These are phyloP conservation scores for Erysimum cheiranthoides DNA, from an alignment of 345 rosid species.

Conservation along the genomic window DNA sequence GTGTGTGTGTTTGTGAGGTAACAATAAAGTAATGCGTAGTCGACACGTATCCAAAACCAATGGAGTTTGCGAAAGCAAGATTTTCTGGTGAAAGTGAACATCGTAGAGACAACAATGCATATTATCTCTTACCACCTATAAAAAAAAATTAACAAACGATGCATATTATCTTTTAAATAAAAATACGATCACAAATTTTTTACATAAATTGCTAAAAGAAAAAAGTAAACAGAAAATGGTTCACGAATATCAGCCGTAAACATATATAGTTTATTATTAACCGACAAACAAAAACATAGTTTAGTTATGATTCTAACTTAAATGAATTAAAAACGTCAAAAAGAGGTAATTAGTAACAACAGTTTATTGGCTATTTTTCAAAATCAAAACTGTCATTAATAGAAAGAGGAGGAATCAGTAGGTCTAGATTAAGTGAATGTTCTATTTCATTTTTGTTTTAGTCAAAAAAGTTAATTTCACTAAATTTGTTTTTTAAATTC, in stretches of 20 bases:
- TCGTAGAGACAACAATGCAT: slow-evolving; percentile 3
- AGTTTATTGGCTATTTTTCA: slow-evolving; percentile 26
- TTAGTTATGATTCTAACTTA: slow-evolving; percentile 17
- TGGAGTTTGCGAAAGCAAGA: slow-evolving; percentile 26
- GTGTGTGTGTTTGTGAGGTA: not conserved
- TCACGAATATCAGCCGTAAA: not conserved
- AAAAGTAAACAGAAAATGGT: not conserved
- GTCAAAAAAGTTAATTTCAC: slow-evolving; percentile 41
- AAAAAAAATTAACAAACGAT: too few species aligned
- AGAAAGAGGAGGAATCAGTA: slow-evolving; percentile 33
- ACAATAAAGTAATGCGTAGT: not conserved
- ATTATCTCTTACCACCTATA: too few species aligned
- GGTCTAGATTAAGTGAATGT: slow-evolving; percentile 46
- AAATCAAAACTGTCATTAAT: slow-evolving; percentile 35
- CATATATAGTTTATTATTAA: not conserved
- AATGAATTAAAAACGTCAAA: slow-evolving; percentile 2
- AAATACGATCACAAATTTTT: not conserved
- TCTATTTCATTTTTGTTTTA: slow-evolving; percentile 18
- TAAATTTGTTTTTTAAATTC: slow-evolving; percentile 27
- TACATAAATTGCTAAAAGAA: not conserved
- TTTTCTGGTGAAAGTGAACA: slow-evolving; percentile 21
- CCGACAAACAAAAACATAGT: slow-evolving; percentile 3
- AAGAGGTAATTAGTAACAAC: slow-evolving; percentile 13
- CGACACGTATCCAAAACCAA: not conserved
- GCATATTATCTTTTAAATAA: not conserved